These are phyloP conservation scores for Solanum infundibuliforme DNA, from an alignment of 257 asterid genomes.

Conservation along the genomic window DNA sequence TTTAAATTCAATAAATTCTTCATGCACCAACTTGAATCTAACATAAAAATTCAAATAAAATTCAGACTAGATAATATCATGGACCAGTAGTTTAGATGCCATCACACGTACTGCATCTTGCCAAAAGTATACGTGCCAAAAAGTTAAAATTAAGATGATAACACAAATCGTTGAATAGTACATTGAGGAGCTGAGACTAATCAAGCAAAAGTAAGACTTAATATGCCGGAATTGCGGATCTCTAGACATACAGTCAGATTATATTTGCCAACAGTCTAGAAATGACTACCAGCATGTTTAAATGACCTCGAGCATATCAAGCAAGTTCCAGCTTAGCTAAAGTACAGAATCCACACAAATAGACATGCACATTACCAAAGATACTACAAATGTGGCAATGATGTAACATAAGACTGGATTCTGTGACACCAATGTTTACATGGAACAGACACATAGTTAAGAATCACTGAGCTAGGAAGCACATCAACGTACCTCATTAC, in stretches of 20 bases:
- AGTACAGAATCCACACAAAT: neutral
- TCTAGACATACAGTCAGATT: neutral
- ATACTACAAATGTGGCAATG: neutral
- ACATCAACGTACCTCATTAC: neutral
- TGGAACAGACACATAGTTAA: neutral
- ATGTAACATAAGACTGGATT: neutral
- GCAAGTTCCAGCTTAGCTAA: neutral
- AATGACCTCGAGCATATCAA: neutral
- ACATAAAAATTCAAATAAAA: constrained; percentile 2
- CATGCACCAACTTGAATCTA: constrained; percentile 87
- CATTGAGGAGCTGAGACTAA: neutral
- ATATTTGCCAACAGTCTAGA: neutral
- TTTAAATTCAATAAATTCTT: constrained; percentile 73
- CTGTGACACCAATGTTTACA: neutral
- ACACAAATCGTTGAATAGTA: neutral
- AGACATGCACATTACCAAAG: neutral
- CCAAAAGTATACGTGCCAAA: neutral
- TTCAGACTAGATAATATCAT: neutral
- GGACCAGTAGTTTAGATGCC: neutral
- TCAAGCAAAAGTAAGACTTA: neutral
- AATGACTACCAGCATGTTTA: neutral
- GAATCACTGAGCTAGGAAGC: neutral
- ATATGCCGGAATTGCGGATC: neutral
- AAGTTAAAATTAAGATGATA: neutral
- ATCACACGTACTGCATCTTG: neutral